Conservation (phyloP, 148 eudicot species). For the Linanthus parryae region DNA sequence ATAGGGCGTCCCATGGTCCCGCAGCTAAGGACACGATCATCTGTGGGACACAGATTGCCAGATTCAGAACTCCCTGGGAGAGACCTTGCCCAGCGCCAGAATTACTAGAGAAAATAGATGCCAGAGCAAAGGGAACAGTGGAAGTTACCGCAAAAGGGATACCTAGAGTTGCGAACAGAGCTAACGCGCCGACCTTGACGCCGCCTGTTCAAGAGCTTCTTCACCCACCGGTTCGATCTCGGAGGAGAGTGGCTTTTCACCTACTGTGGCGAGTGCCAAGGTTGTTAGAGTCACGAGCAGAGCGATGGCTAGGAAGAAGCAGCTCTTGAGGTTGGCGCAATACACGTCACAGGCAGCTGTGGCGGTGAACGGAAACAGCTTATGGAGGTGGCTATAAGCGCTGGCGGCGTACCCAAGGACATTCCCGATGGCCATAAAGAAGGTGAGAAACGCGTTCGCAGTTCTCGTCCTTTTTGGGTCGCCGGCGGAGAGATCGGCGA, state of each 20-base stretch:
- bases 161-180: too few species aligned
- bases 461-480: slow-evolving; percentile 33
- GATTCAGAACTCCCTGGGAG: too few species aligned
- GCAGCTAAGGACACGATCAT: too few species aligned
- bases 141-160: too few species aligned
- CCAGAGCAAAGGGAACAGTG: too few species aligned
- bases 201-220: too few species aligned
- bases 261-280: slow-evolving; percentile 31
- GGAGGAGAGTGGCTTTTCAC: slow-evolving; percentile 16
- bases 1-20: too few species aligned
- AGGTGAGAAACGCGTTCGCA: slow-evolving; percentile 50
- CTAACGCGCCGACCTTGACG: too few species aligned
- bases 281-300: slow-evolving; percentile 31
- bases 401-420: slow-evolving; percentile 86
- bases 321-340: slow-evolving; percentile 80
- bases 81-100: too few species aligned
- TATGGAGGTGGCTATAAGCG: slow-evolving; percentile 31
- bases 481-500: slow-evolving; percentile 55
- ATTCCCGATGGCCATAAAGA: slow-evolving; percentile 78
- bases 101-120: too few species aligned
- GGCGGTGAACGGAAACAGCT: slow-evolving; percentile 48
- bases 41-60: too few species aligned
- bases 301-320: slow-evolving; percentile 53
- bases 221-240: too few species aligned
- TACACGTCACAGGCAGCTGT: slow-evolving; percentile 64